Base-by-base conservation (phyloP, 2,329 filamentous ascomycete genomes). In the Colletotrichum sp. region DNA sequence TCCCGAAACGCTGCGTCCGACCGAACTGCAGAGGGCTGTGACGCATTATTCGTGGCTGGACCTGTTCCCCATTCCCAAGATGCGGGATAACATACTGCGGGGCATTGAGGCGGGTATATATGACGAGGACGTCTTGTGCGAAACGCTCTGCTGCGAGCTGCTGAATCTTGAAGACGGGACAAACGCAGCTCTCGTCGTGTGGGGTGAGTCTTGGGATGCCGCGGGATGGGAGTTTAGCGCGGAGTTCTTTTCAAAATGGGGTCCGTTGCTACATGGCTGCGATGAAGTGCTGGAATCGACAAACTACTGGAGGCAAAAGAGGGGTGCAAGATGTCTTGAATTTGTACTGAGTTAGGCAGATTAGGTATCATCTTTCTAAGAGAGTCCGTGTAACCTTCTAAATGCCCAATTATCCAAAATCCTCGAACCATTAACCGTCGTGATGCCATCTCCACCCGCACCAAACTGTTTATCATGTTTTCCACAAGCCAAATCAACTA, bases 401-500 rank as follows among this genome's bases (percentile, higher is more conserved):
- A 87, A 80, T 0, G 78, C 83, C 2, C 55, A 61, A 68, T 86
- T 87, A 30, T 81, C 80, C 12, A 87, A 74, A 3, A 87, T 75
- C 74, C 81, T 81, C 18, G 83, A 81, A 4, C 81, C 78, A 4
- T 67, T 65, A 24, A 87, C 48, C 71, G 74, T 79, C 34, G 83
- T 81, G 1, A 86, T 77, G 0, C 83, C 83, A 5, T 78, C 71
- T 0, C 81, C 82, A 14, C 79, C 78, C 3, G 75, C 75, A 63
- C 76, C 69, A 69, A 81, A 30, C 65, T 73, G 69, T 12, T 55
- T 69, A 8, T 83, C 81, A 59, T 81, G 82, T 74, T 78, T 81
- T 0, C 88, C 88, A 83, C 86, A 85, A 0, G 88, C 88, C 83
- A 88, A 81, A 76, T 86, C 83, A 0, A 85, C 82, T 72, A 90